A percentile compares a stretch with the other conserved stretches of the same genome.
Conservation (phyloP, 2,329 filamentous ascomycete species). For the Apiospora aurea region DNA sequence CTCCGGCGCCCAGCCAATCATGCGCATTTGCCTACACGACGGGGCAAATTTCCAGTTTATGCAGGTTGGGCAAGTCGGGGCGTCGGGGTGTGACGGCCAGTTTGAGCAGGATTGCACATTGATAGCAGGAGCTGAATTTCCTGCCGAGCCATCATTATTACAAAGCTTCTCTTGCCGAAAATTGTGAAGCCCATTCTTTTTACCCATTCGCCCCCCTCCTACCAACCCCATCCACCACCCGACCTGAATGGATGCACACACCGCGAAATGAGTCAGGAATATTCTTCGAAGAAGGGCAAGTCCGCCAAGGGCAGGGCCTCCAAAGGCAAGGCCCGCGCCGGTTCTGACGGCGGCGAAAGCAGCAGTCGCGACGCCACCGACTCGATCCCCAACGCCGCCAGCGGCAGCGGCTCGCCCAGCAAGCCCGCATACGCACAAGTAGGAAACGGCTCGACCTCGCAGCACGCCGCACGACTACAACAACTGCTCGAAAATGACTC, state of each 20-base stretch:
- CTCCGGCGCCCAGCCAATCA: constrained; percentile 28
- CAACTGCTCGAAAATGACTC: constrained; percentile 86
- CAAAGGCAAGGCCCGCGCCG: constrained; percentile 37
- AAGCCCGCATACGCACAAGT: constrained; percentile 84
- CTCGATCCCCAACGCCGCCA: constrained; percentile 39
- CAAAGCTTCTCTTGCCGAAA: constrained; percentile 10
- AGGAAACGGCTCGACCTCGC: constrained; percentile 80
- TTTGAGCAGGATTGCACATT: neutral
- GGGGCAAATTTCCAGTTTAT: constrained; percentile 28
- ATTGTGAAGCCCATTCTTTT: constrained; percentile 10
- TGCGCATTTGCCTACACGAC: neutral
- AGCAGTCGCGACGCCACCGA: constrained; percentile 36
- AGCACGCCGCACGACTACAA: constrained; percentile 82
- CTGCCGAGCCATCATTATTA: neutral
- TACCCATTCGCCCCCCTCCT: neutral
- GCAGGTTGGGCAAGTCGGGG: constrained; percentile 10
- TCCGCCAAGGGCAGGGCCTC: constrained; percentile 43
- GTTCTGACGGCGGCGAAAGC: constrained; percentile 40
- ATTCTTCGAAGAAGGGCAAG: constrained; percentile 46
- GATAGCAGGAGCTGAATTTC: neutral
- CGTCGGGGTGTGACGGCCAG: neutral
- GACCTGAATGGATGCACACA: constrained; percentile 42
- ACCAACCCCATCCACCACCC: neutral
- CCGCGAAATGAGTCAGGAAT: constrained; percentile 66
- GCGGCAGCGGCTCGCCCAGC: constrained; percentile 33